Evolutionary conservation across 306 rosid species (phyloP), one percentile per base, ranked within the genome.

Genomic region (Dryas octopetala): DNA sequence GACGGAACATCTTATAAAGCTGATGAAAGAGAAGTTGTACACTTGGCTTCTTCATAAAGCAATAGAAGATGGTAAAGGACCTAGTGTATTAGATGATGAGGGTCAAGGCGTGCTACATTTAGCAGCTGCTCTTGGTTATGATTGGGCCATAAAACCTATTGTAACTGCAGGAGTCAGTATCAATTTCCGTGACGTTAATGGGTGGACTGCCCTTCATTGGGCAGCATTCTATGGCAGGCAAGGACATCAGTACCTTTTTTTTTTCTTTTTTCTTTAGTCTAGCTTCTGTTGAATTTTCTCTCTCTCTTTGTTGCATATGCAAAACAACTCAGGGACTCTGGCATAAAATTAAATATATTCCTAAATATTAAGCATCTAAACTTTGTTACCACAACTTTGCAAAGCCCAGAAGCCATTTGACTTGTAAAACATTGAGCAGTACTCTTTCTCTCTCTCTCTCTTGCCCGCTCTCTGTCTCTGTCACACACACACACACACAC

Each of bases 121-220:
- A 76, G 89, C 88, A 74, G 93, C 92, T 75, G 89, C 85, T 79
- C 96, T 93, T 71, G 95, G 89, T 74, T 93, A 89, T 82, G 89
- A 89, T 81, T 93, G 98, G 98, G 91, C 90, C 77, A 81, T 93
- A 77, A 77, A 76, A 50, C 95, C 95, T 78, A 85, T 85, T 83
- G 80, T 90, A 69, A 75, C 77, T 78, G 86, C 95, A 32, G 95
- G 96, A 73, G 96, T 89, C 76, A 89, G 85, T 77, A 87, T 93
- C 76, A 93, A 93, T 83, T 93, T 93, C 84, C 91, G 98, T 19
- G 98, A 93, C 65, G 69, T 79, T 61, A 93, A 89, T 79, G 98
- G 98, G 53, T 93, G 96, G 98, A 89, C 98, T 9, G 98, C 96
- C 61, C 78, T 93, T 68, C 98, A 93, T 77, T 93, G 98, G 98